A percentile compares a stretch with the other conserved stretches of the same genome.
phyloP scores from a whole-genome alignment of 2,329 filamentous ascomycete genomes.

The Microdochium trichocladiopsis region DNA sequence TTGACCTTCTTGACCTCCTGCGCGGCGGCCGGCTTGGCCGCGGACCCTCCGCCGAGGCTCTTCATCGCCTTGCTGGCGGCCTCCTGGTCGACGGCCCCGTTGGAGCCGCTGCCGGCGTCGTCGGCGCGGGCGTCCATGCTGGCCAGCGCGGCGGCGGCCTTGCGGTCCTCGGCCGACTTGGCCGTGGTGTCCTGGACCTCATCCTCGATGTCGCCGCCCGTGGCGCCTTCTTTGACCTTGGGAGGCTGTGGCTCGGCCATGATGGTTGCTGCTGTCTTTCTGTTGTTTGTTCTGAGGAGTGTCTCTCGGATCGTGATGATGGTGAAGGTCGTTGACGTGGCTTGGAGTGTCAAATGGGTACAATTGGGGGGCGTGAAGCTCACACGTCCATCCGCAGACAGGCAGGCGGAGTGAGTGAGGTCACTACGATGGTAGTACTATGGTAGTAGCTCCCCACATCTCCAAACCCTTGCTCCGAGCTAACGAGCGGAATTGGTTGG shows the following conservation, averaged over 20 bases:
- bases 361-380: too few relatives aligned
- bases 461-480: neutral
- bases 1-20: conserved; percentile 58
- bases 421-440: too few relatives aligned
- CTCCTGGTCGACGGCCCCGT: conserved; percentile 61
- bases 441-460: too few relatives aligned
- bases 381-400: too few relatives aligned
- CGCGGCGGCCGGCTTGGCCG: conserved; percentile 23
- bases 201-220: conserved; percentile 51
- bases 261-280: conserved; percentile 8
- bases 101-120: conserved; percentile 35
- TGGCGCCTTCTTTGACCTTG: conserved; percentile 51
- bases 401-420: too few relatives aligned
- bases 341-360: too few relatives aligned
- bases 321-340: too few relatives aligned
- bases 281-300: neutral
- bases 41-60: conserved; percentile 43
- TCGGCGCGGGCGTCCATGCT: conserved; percentile 54
- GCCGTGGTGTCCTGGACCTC: conserved; percentile 40
- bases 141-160: conserved; percentile 67
- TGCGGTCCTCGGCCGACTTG: conserved; percentile 69
- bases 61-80: conserved; percentile 68
- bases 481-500: neutral
- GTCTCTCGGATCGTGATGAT: too few relatives aligned
- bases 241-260: conserved; percentile 59